Conservation (phyloP, 129 eudicot genomes). For the Flaveria ramosissima region DNA sequence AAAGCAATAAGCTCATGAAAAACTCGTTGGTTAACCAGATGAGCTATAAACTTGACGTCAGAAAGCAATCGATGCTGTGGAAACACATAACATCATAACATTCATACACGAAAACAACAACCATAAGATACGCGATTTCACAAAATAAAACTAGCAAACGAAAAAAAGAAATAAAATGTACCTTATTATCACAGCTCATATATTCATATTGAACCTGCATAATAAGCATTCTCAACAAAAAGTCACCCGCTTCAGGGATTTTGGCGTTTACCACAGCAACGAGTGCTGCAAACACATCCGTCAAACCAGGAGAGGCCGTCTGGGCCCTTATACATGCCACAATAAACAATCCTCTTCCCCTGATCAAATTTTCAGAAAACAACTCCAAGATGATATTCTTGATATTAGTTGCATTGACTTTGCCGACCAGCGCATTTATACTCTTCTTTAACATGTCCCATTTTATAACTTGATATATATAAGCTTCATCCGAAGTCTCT, state of each 20-base stretch:
- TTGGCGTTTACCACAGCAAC: slow-evolving; percentile 92
- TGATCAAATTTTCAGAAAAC: slow-evolving; percentile 73
- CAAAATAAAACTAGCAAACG: neutral
- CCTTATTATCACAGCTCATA: slow-evolving; percentile 92
- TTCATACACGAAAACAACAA: neutral
- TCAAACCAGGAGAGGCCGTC: slow-evolving; percentile 94
- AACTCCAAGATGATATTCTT: slow-evolving; percentile 81
- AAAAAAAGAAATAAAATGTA: slow-evolving; percentile 16
- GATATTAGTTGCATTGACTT: slow-evolving; percentile 76
- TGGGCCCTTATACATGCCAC: slow-evolving; percentile 97
- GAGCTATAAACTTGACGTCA: slow-evolving; percentile 90
- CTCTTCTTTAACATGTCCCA: slow-evolving; percentile 95
- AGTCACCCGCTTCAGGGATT: slow-evolving; percentile 89
- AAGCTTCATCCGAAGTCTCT: no score
- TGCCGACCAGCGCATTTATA: slow-evolving; percentile 87
- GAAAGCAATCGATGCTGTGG: slow-evolving; percentile 84
- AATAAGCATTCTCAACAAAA: slow-evolving; percentile 72
- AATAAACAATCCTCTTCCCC: slow-evolving; percentile 87
- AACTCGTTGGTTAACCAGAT: slow-evolving; percentile 88
- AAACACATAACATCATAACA: neutral
- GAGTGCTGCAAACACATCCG: slow-evolving; percentile 90
- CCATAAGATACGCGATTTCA: neutral
- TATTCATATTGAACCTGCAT: slow-evolving; percentile 81
- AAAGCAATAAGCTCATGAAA: slow-evolving; percentile 94
- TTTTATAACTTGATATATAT: no score